Base-by-base conservation (phyloP, 1,284 basidiomycete species). In the Xerocomus minutiporus region DNA sequence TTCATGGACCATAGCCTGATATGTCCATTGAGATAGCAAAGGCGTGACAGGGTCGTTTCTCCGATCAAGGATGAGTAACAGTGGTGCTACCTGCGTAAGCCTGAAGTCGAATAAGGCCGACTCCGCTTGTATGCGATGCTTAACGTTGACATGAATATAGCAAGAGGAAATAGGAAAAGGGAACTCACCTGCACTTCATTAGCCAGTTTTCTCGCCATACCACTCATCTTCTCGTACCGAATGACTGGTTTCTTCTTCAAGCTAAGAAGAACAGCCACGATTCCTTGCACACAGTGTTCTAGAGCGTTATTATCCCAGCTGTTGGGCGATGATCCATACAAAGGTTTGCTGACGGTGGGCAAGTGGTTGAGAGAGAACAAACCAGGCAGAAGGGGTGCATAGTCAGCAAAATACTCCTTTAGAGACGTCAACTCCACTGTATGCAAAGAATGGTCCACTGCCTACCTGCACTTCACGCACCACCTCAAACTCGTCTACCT, bases 1-100 rank as follows among this genome's bases (percentile, higher is more conserved):
- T 69, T 99, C 97, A 65, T 99, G 97, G 0, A 98, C 96, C 96
- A 99, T 98, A 1, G 97, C 97, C 70, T 99, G 96, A 72, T 99
- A 99, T 12, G 97, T 99, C 97, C 97, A 99, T 70, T 97, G 97
- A 1, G 92, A 91, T 28, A 99, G 78, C n/a, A 99, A 73, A 4
- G 97, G 97, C 0, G 97, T 99, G 13, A 99, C 93, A 2, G 97
- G 97, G 67, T 99, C 97, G 71, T 97, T 97, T 57, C 96, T 78
- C 52, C 97, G 82, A 73, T 99, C 97, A 52, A 91, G 76, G 58
- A 91, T 88, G 47, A 91, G 77, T 17, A 92, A 72, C 39, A 91
- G 64, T 9, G 90, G 88, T 2, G 87, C 78, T 8, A 87, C 80
- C 71, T 90, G 87, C 3, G 86, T 88, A 48, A 81, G 72, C 42